These are phyloP conservation scores for Naganishia cerealis DNA, from an alignment of 1,284 basidiomycete species.

Conservation along the genomic window DNA sequence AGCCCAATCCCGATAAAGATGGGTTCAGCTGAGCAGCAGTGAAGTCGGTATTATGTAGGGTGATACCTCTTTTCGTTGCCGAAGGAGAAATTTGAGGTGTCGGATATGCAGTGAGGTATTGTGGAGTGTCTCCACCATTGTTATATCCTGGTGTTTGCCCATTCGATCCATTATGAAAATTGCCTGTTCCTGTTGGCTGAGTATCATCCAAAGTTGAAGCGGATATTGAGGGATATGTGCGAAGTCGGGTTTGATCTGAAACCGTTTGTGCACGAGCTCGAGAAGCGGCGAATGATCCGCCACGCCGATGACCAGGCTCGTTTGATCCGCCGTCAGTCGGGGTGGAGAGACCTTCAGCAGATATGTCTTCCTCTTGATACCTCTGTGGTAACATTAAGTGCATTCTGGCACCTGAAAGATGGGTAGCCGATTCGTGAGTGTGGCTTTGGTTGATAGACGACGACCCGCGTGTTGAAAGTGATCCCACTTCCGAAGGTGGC, in stretches of 20 bases:
- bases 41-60: constrained; percentile 6
- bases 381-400: constrained; percentile 15
- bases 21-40: neutral
- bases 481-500: neutral
- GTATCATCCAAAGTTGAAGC: neutral
- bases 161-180: neutral
- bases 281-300: constrained; percentile 1
- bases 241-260: constrained; percentile 18
- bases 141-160: neutral
- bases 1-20: constrained; percentile 6
- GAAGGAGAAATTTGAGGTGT: constrained; percentile 8
- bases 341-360: neutral
- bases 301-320: neutral
- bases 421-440: constrained; percentile 7
- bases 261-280: constrained; percentile 24
- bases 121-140: neutral
- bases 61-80: neutral
- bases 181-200: neutral
- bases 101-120: constrained; percentile 5
- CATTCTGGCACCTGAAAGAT: constrained; percentile 26
- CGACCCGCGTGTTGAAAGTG: neutral
- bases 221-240: constrained; percentile 24
- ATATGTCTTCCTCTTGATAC: neutral
- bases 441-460: neutral
- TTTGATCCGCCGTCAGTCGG: neutral